Evolutionary conservation across 495 filamentous ascomycete species (phyloP).

Genomic region (Lasiosphaeria hispida): DNA sequence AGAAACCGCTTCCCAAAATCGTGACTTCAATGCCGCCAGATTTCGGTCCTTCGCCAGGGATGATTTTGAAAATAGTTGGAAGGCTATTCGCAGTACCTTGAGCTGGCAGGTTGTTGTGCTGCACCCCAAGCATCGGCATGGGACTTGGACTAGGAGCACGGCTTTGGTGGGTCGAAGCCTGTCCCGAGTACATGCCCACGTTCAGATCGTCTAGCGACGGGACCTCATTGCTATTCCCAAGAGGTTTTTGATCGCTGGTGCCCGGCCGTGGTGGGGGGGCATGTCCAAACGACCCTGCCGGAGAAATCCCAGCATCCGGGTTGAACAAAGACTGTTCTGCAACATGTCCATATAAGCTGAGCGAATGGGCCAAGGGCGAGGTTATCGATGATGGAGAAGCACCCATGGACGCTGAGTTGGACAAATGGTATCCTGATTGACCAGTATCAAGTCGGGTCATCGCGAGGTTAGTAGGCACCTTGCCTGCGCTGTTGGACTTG

Average conservation of each 20-base stretch:
- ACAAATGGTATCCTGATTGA: neutral
- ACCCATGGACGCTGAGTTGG: neutral
- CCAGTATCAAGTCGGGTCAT: constrained; percentile 17
- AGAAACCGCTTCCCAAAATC: constrained; percentile 75
- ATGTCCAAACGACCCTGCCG: neutral
- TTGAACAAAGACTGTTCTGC: neutral
- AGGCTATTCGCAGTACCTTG: neutral
- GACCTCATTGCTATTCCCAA: neutral
- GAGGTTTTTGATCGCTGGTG: constrained; percentile 3
- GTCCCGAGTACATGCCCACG: constrained; percentile 10
- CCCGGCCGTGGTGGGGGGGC: constrained; percentile 4
- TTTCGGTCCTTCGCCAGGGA: constrained; percentile 77
- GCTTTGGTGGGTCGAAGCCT: constrained; percentile 13
- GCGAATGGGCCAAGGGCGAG: neutral
- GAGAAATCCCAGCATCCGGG: neutral
- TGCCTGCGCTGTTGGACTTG: constrained; percentile 12
- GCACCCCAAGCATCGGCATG: neutral
- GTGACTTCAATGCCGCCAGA: constrained; percentile 84
- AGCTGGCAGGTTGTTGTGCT: neutral
- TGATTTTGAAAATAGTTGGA: constrained; percentile 54
- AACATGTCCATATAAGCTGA: neutral
- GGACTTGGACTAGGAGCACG: constrained; percentile 19
- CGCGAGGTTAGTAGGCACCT: constrained; percentile 10
- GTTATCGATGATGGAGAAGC: neutral
- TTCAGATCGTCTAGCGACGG: neutral